Evolutionary conservation across 805 yeast genomes (phyloP).

Genomic region (Grigorovia jiainica): DNA sequence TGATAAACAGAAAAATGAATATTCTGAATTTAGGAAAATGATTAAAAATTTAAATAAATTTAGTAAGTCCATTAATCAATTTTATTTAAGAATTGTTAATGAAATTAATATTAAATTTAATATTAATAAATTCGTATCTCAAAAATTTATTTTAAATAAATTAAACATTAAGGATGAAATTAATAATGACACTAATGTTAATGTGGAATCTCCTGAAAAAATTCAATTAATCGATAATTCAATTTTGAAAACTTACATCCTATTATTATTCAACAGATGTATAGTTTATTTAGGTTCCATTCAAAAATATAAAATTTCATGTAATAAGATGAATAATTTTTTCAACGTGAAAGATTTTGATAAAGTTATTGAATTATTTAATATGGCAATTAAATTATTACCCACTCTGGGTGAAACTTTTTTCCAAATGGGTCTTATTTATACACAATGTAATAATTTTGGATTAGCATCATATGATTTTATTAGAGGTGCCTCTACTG

Average conservation of each 20-base stretch:
- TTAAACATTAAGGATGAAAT: slow-evolving; percentile 4
- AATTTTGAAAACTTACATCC: not conserved
- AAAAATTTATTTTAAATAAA: not conserved
- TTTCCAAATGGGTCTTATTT: slow-evolving; percentile 21
- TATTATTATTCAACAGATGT: slow-evolving; percentile 16
- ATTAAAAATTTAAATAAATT: slow-evolving; percentile 44
- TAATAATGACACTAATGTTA: slow-evolving; percentile 2
- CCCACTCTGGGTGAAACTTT: slow-evolving; percentile 61
- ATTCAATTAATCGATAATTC: slow-evolving; percentile 8
- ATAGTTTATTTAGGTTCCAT: slow-evolving; percentile 46
- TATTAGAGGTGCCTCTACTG: slow-evolving; percentile 46
- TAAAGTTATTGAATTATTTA: slow-evolving; percentile 39
- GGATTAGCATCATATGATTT: slow-evolving; percentile 20
- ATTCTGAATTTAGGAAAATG: slow-evolving; percentile 50
- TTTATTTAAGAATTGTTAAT: slow-evolving; percentile 36
- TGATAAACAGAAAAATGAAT: slow-evolving; percentile 18
- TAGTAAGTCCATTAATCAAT: slow-evolving; percentile 36
- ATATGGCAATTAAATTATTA: slow-evolving; percentile 43
- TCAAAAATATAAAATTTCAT: slow-evolving; percentile 44
- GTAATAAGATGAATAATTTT: slow-evolving; percentile 34
- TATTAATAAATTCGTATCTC: slow-evolving; percentile 9
- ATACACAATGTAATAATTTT: slow-evolving; percentile 19
- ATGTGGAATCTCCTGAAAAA: not conserved
- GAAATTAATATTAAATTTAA: slow-evolving; percentile 7
- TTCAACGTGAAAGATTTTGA: slow-evolving; percentile 35